These are phyloP conservation scores for Yamadazyma taylorii DNA, from an alignment of 1,139 yeast species.

Conservation along the genomic window DNA sequence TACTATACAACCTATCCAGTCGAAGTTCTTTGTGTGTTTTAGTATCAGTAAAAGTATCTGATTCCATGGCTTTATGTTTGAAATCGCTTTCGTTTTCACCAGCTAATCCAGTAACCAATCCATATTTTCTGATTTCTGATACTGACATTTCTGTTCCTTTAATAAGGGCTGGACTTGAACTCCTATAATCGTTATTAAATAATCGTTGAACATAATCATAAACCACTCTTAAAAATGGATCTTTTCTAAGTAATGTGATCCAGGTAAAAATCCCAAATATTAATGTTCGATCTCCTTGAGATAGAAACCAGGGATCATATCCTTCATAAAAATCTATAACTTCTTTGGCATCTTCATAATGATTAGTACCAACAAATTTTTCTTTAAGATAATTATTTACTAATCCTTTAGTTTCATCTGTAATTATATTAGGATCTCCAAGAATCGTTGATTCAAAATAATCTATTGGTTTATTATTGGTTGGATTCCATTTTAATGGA, in stretches of 20 bases:
- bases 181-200: no score
- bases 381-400: neutral
- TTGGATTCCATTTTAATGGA: slow-evolving; percentile 14
- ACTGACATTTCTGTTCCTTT: neutral
- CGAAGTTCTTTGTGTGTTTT: neutral
- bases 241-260: slow-evolving; percentile 38
- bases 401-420: neutral
- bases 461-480: neutral
- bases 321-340: slow-evolving; percentile 35
- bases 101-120: no score
- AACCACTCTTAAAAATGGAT: slow-evolving; percentile 24
- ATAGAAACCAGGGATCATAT: slow-evolving; percentile 25
- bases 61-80: slow-evolving; percentile 4
- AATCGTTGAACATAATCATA: slow-evolving; percentile 14
- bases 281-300: slow-evolving; percentile 25
- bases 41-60: neutral
- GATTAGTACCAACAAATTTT: slow-evolving; percentile 28
- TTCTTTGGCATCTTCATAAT: slow-evolving; percentile 24
- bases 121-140: neutral
- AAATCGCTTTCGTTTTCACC: slow-evolving; percentile 5
- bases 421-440: neutral
- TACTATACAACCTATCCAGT: neutral
- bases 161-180: no score
- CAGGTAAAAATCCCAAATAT: slow-evolving; percentile 43
- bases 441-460: neutral